Evolutionary conservation across 768 basidiomycete species (phyloP).

Genomic region (Leccinellum luteum): DNA sequence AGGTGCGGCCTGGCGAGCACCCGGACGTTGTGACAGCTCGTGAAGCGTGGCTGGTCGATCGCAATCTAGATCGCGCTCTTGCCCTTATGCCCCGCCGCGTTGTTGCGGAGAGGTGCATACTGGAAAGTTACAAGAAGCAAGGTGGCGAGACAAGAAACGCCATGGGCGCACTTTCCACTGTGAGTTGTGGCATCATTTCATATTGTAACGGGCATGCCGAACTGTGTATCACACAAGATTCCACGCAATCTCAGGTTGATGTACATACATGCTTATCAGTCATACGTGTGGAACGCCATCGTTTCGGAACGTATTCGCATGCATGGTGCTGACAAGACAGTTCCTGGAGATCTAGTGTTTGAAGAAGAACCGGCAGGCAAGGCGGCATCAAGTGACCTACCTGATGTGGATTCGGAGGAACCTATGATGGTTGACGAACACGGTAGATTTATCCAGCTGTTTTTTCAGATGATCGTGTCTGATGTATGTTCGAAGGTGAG

Average conservation of each 20-base stretch:
- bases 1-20: slow-evolving; percentile 85
- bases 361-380: slow-evolving; percentile 40
- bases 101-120: slow-evolving; percentile 88
- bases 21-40: slow-evolving; percentile 85
- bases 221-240: slow-evolving; percentile 54
- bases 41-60: slow-evolving; percentile 84
- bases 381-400: slow-evolving; percentile 24
- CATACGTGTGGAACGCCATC: slow-evolving; percentile 97
- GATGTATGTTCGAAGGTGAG: slow-evolving; percentile 19
- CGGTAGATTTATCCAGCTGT: slow-evolving; percentile 22
- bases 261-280: slow-evolving; percentile 99
- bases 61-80: slow-evolving; percentile 77
- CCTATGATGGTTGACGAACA: slow-evolving; percentile 34
- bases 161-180: slow-evolving; percentile 84
- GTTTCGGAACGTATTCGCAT: slow-evolving; percentile 89
- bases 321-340: slow-evolving; percentile 68
- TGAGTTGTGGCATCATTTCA: slow-evolving; percentile 33
- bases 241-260: slow-evolving; percentile 92
- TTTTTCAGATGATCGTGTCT: slow-evolving; percentile 4
- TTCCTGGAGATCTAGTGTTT: slow-evolving; percentile 90
- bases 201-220: background rate
- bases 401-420: slow-evolving; percentile 30
- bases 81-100: slow-evolving; percentile 85
- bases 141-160: slow-evolving; percentile 76
- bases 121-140: slow-evolving; percentile 87